Base-by-base conservation (phyloP, 345 rosid genomes). In the Brassica incana region DNA sequence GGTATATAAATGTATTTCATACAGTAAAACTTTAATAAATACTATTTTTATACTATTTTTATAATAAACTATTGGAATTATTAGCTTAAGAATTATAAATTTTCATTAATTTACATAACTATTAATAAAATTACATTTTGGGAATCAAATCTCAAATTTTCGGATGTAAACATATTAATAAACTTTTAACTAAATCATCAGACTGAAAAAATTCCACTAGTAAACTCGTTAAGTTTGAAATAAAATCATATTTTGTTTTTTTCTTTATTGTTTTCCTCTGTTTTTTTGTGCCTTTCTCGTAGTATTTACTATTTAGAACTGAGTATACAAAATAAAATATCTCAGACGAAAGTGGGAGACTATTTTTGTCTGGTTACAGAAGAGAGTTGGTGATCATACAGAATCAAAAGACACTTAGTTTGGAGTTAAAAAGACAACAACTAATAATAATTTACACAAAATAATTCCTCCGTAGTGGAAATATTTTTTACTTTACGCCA, bases 381-480 rank as follows among this genome's bases (percentile, higher is more conserved):
- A 29, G 32, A 29, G 32, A 75, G 75, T 75, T 75, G 56, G 36
- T 43, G 38, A 15, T 29, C 52, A 50, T 58, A 54, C 69, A 70
- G n/a, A 80, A 75, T 16, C 54, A 80, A 80, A 12, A 56, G 38
- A 60, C 68, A 71, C 30, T 56, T 72, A 71, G 63, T 58, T 70
- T 63, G 30, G 33, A 81, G 80, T 76, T 76, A 71, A 66, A 63
- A 25, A 76, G 40, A 54, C 25, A 54, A 3, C 59, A 52, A 14
- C 5, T 75, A 69, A 59, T 76, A 59, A 65, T 65, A 76, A 76
- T 76, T 76, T 81, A 81, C 84, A 81, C 56, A 23, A 65, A 71
- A 8, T 70, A 58, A 20, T 54, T 80, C 80, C 68, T 32, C 67
- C 38, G 72, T 9, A 80, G 63, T 70, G 83, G 79, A 80, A 79